phyloP scores from a whole-genome alignment of 768 basidiomycete genomes.

The Gelatoporia subvermispora region DNA sequence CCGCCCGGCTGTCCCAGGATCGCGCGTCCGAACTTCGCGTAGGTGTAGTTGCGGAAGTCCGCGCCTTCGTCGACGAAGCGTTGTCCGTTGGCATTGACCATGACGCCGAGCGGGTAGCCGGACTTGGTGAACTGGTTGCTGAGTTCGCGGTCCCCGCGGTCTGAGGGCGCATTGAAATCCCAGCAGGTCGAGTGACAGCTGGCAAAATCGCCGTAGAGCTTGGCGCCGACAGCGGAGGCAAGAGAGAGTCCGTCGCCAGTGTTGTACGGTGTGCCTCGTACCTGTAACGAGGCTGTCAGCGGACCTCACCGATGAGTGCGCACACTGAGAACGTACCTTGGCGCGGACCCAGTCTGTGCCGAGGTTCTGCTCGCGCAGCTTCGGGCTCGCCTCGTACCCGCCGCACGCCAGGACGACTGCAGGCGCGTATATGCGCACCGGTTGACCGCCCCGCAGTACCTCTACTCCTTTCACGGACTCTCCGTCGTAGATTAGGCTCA shows the following conservation, averaged over 20 bases:
- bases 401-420: slow-evolving; percentile 62
- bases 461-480: slow-evolving; percentile 42
- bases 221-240: slow-evolving; percentile 46
- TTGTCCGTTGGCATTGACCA: slow-evolving; percentile 53
- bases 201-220: slow-evolving; percentile 57
- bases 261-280: slow-evolving; percentile 69
- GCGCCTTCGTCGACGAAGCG: slow-evolving; percentile 71
- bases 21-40: slow-evolving; percentile 61
- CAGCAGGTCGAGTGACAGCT: slow-evolving; percentile 73
- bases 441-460: slow-evolving; percentile 34
- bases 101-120: slow-evolving; percentile 67
- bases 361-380: slow-evolving; percentile 48
- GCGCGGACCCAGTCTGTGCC: slow-evolving; percentile 58
- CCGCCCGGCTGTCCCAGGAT: slow-evolving; percentile 56
- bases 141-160: slow-evolving; percentile 49
- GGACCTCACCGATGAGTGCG: not conserved
- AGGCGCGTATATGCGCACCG: slow-evolving; percentile 31
- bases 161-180: slow-evolving; percentile 55
- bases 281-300: slow-evolving; percentile 28
- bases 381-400: slow-evolving; percentile 57
- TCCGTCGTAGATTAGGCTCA: slow-evolving; percentile 31
- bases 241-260: slow-evolving; percentile 60
- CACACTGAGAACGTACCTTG: slow-evolving; percentile 32
- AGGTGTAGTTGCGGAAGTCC: slow-evolving; percentile 70
- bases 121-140: slow-evolving; percentile 74